Evolutionary conservation across 441 rosid genomes (phyloP).

Genomic region (Hura crepitans): DNA sequence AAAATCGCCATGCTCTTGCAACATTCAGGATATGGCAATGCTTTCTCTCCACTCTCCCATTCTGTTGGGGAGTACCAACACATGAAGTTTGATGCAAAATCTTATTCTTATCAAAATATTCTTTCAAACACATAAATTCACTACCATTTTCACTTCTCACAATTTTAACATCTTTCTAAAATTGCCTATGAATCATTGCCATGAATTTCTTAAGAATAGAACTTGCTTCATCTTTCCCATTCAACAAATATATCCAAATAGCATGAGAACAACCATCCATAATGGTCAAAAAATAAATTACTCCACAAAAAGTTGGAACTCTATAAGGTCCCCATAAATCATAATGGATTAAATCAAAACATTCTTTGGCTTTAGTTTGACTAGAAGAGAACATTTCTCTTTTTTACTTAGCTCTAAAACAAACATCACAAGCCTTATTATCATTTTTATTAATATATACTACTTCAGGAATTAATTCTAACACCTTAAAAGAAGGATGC

Average conservation of each 20-base stretch:
- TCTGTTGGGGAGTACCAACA: not conserved
- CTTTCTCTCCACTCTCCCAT: not conserved
- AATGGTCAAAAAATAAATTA: not conserved
- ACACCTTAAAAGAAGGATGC: too few species aligned
- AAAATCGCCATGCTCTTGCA: not conserved
- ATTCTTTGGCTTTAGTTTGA: too few species aligned
- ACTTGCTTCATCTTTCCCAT: not conserved
- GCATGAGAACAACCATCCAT: not conserved
- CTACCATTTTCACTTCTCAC: not conserved
- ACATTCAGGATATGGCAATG: not conserved
- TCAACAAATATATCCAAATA: not conserved
- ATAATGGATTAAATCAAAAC: not conserved
- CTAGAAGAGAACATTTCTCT: not conserved
- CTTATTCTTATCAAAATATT: not conserved
- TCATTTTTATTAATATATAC: too few species aligned
- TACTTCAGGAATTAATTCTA: too few species aligned
- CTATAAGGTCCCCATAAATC: not conserved
- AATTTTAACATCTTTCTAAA: not conserved
- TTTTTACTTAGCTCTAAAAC: not conserved
- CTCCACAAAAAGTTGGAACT: not conserved
- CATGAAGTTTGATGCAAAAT: not conserved
- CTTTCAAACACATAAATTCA: not conserved
- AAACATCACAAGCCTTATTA: not conserved
- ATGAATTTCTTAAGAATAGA: not conserved
- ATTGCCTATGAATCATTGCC: not conserved